Conservation (phyloP, 2,329 filamentous ascomycete species). For the Aspergillus sp. region DNA sequence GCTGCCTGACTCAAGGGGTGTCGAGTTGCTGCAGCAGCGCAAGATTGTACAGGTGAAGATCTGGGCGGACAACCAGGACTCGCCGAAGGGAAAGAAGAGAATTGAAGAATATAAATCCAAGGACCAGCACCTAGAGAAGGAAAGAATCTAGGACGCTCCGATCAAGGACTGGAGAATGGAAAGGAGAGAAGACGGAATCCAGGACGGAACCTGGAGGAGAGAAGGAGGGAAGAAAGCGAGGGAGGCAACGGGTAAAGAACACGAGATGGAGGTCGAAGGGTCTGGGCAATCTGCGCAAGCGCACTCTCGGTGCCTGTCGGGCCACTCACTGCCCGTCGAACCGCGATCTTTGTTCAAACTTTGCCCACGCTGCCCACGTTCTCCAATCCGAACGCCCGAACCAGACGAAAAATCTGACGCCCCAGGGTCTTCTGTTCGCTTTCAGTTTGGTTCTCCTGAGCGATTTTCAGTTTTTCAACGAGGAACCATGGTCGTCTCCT, state of each 20-base stretch:
- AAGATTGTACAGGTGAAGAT: slow-evolving; percentile 24
- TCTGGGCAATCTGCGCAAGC: not conserved
- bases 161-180: slow-evolving; percentile 26
- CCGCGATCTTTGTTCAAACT: not conserved
- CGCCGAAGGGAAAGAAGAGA: slow-evolving; percentile 19
- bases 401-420: not conserved
- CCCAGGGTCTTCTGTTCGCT: not conserved
- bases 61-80: slow-evolving; percentile 43
- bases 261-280: not conserved
- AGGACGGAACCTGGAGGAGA: slow-evolving; percentile 16
- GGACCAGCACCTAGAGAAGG: slow-evolving; percentile 18
- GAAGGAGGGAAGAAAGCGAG: slow-evolving; percentile 14
- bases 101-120: slow-evolving; percentile 11
- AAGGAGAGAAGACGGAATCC: slow-evolving; percentile 25
- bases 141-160: slow-evolving; percentile 30
- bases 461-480: not conserved
- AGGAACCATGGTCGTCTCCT: not conserved
- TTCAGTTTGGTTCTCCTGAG: not conserved
- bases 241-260: slow-evolving; percentile 5
- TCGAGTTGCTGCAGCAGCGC: slow-evolving; percentile 19
- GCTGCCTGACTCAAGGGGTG: slow-evolving; percentile 26
- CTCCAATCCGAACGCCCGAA: not conserved
- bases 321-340: not conserved
- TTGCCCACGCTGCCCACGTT: not conserved
- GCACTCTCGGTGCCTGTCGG: not conserved